Evolutionary conservation across 768 basidiomycete species (phyloP), one percentile per base, ranked within the genome.

Genomic region (Tricholoma matsutake): DNA sequence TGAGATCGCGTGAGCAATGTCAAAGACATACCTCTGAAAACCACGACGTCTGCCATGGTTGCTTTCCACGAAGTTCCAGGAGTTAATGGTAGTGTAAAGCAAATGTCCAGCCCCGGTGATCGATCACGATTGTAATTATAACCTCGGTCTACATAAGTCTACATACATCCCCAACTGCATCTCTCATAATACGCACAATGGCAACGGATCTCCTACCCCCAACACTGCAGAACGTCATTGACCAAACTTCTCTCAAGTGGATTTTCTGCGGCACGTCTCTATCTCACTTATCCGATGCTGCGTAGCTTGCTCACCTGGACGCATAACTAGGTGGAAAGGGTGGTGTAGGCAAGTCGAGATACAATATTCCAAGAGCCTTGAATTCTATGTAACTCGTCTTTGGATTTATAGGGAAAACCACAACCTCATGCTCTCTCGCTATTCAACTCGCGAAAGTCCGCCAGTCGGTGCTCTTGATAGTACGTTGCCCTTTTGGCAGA

Each of bases 381-480:
- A 6, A 14, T 49, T 13, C 29, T 35, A 25, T 25, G 22, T n/a
- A 47, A 51, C 25, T 51, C 4, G 18, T 49, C 34, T 63, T 35
- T 32, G 56, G 61, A 41, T 8, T 28, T 35, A 57, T 71, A 94
- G 96, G 96, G 58, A 99, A 99, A 82, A 99, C 97, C 2, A 98
- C 97, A 0, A 97, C 97, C 4, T 96, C 94, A 10, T 98, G 96
- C 73, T 96, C 94, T 3, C 84, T 98, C 5, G 97, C 97, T n/a
- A 96, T 97, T 59, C 96, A 98, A 68, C 85, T 98, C 22, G 93
- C 97, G 3, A 79, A 88, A 68, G 85, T 83, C 69, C 86, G 97
- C 64, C 89, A 97, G 76, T 96, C 94, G n/a, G 97, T 99, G 35
- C 83, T 99, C 4, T 85, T 99, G 65, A 98, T 99, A 70, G 96